Conservation (phyloP, 179 eudicot genomes). For the Patellifolia procumbens region DNA sequence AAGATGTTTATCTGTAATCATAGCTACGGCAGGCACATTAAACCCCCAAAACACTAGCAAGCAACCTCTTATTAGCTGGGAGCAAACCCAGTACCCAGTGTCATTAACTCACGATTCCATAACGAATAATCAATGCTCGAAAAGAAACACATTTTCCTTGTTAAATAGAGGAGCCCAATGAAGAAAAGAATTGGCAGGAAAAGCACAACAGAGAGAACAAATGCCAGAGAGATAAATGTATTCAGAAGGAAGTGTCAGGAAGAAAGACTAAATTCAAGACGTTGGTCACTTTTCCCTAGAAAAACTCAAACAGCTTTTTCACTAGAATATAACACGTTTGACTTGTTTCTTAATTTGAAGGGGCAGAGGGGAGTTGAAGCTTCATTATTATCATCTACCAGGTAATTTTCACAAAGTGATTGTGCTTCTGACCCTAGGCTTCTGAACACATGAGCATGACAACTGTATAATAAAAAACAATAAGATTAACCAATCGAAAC, state of each 20-base stretch:
- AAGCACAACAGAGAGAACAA: not conserved
- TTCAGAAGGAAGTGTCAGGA: not conserved
- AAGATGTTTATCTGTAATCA: too few relatives aligned
- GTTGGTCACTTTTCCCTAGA: not conserved
- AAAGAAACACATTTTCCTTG: too few relatives aligned
- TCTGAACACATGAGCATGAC: not conserved
- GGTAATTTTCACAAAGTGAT: not conserved
- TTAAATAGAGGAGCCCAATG: too few relatives aligned
- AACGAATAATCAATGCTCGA: too few relatives aligned
- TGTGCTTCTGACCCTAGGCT: not conserved
- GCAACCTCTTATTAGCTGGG: too few relatives aligned
- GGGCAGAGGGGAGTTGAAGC: too few relatives aligned
- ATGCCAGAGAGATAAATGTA: not conserved
- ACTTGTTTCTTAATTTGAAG: not conserved
- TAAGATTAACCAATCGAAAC: not conserved
- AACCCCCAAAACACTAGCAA: too few relatives aligned
- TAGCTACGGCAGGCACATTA: too few relatives aligned
- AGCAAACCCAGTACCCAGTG: too few relatives aligned
- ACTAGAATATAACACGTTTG: not conserved
- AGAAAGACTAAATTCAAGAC: not conserved
- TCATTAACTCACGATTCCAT: too few relatives aligned
- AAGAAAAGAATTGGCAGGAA: not conserved
- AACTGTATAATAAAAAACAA: not conserved
- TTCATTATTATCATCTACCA: not conserved
- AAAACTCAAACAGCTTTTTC: not conserved